Conservation (phyloP, 768 basidiomycete genomes). For the Tremella yokohamensis region DNA sequence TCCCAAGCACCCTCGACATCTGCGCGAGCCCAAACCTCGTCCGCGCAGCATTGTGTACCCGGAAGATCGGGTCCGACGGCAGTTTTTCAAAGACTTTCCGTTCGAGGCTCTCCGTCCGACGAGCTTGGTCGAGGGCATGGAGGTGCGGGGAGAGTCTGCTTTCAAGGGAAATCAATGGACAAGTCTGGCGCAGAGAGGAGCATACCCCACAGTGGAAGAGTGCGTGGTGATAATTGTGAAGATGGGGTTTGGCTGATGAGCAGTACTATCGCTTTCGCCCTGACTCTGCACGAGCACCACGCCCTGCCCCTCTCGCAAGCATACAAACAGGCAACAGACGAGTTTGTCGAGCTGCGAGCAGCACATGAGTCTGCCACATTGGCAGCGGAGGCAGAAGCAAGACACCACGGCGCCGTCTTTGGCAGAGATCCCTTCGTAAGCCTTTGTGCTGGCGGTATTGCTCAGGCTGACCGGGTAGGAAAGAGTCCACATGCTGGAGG, state of each 20-base stretch:
- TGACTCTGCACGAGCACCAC: conserved; percentile 70
- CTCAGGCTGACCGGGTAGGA: conserved; percentile 20
- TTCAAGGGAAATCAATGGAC: conserved; percentile 66
- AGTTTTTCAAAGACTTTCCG: conserved; percentile 94
- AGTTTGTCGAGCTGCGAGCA: conserved; percentile 83
- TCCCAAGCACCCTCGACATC: neutral
- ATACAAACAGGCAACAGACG: conserved; percentile 71
- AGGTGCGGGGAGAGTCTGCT: conserved; percentile 24
- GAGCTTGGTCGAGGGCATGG: conserved; percentile 65
- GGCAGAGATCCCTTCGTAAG: conserved; percentile 30
- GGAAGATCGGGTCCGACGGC: conserved; percentile 78
- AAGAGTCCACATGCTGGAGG: conserved; percentile 37
- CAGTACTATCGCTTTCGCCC: conserved; percentile 76
- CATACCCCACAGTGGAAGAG: conserved; percentile 87
- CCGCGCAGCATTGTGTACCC: conserved; percentile 68
- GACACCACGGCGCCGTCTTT: conserved; percentile 62
- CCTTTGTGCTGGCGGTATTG: neutral
- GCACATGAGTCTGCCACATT: conserved; percentile 72
- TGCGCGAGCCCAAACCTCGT: conserved; percentile 56
- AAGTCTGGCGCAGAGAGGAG: conserved; percentile 71
- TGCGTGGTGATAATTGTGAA: conserved; percentile 53
- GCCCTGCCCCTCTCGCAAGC: conserved; percentile 67
- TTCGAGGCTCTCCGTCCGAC: conserved; percentile 86
- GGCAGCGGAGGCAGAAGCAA: conserved; percentile 76
- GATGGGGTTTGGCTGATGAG: conserved; percentile 1